Evolutionary conservation across 2,329 filamentous ascomycete species (phyloP).

Genomic region (Diaporthe citriasiana): DNA sequence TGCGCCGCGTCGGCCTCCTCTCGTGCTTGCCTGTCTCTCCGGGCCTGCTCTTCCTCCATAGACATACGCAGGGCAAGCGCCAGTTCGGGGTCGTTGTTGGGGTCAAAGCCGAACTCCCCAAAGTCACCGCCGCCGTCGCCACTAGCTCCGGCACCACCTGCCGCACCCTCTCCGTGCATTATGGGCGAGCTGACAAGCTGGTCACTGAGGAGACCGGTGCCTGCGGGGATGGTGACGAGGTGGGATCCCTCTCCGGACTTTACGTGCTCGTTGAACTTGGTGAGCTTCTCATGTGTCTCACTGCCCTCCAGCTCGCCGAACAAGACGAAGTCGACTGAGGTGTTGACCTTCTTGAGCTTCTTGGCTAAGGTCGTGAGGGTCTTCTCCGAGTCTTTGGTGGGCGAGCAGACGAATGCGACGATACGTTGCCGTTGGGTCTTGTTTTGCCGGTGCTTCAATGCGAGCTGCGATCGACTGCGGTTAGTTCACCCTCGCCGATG

Average conservation of each 20-base stretch:
- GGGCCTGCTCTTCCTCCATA: constrained; percentile 96
- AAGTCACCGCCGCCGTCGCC: constrained; percentile 76
- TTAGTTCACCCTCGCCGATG: constrained; percentile 36
- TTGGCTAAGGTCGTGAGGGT: constrained; percentile 90
- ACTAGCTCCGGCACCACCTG: constrained; percentile 71
- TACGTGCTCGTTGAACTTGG: constrained; percentile 93
- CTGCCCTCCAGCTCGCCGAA: constrained; percentile 96
- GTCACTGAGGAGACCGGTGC: constrained; percentile 92
- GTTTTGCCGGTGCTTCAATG: constrained; percentile 97
- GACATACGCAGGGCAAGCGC: constrained; percentile 96
- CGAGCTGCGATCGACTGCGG: constrained; percentile 71
- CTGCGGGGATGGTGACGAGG: constrained; percentile 90
- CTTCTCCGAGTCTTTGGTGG: constrained; percentile 90
- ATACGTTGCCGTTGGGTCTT: constrained; percentile 97
- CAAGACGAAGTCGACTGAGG: constrained; percentile 92
- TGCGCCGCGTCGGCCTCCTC: constrained; percentile 87
- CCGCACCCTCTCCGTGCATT: constrained; percentile 82
- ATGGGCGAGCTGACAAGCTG: constrained; percentile 92
- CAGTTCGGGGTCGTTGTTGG: constrained; percentile 91
- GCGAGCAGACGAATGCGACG: constrained; percentile 96
- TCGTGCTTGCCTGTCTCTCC: constrained; percentile 65
- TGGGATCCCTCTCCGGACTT: constrained; percentile 93
- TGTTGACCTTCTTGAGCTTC: constrained; percentile 99
- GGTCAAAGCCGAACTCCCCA: constrained; percentile 88
- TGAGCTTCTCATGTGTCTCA: constrained; percentile 89